phyloP scores from a whole-genome alignment of 805 yeast genomes.

The Suhomyces xylopsoci region DNA sequence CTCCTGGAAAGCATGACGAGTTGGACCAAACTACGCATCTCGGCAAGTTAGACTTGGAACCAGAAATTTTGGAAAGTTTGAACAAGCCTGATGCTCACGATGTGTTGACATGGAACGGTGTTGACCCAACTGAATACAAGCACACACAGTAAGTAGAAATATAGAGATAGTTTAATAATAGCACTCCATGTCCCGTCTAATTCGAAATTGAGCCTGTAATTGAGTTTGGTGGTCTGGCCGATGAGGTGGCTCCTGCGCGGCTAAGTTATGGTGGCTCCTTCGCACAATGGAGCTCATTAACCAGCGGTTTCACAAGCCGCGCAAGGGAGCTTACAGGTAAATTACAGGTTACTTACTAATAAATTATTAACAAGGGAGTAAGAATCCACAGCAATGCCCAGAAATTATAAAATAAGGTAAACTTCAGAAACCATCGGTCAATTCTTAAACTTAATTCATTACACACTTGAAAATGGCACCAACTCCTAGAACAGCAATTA shows the following conservation, averaged over 20 bases:
- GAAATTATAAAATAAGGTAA: background rate
- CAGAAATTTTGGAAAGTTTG: constrained; percentile 33
- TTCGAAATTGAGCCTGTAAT: background rate
- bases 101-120: constrained; percentile 29
- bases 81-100: constrained; percentile 36
- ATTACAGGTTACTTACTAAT: background rate
- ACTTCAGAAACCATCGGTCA: background rate
- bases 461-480: background rate
- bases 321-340: background rate
- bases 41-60: constrained; percentile 41
- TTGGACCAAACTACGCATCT: constrained; percentile 23
- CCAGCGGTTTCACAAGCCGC: background rate
- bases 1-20: constrained; percentile 23
- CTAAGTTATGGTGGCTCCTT: background rate
- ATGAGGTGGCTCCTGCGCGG: background rate
- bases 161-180: background rate
- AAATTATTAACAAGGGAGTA: background rate
- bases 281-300: background rate
- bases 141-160: constrained; percentile 6
- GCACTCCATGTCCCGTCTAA: background rate
- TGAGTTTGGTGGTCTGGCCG: background rate
- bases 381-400: background rate
- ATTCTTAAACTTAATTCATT: background rate
- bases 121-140: constrained; percentile 30
- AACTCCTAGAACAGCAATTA: constrained; percentile 33